Conservation (phyloP, 1,284 basidiomycete species). For the Ceratobasidium sp. region DNA sequence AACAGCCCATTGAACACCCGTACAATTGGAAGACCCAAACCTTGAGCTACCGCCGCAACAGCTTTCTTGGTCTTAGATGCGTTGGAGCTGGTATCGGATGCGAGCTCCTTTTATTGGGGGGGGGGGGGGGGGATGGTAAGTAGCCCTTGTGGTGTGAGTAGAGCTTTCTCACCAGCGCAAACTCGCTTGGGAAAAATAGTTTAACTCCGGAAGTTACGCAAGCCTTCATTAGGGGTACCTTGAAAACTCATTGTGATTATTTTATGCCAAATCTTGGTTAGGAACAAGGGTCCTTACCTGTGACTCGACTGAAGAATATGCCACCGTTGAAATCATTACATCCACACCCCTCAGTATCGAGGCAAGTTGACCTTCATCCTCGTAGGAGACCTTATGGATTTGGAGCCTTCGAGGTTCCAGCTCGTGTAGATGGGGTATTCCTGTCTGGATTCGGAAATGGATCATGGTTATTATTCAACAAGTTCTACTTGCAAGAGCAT, state of each 20-base stretch:
- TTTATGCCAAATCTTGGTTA: background rate
- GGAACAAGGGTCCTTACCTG: background rate
- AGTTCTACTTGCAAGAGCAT: background rate
- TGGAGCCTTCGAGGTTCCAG: background rate
- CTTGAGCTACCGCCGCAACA: background rate
- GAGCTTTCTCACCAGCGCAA: constrained; percentile 6
- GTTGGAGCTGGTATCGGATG: constrained; percentile 2
- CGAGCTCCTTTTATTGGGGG: no score
- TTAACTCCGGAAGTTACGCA: constrained; percentile 1
- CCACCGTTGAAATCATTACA: constrained; percentile 18
- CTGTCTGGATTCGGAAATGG: background rate
- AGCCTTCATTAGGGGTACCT: constrained; percentile 17
- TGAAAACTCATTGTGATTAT: background rate
- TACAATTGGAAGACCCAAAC: background rate
- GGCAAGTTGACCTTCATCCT: constrained; percentile 10
- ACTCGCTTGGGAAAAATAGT: constrained; percentile 30
- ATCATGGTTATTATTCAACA: background rate
- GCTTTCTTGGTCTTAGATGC: constrained; percentile 19
- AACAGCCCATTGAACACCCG: constrained; percentile 29
- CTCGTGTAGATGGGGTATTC: constrained; percentile 9
- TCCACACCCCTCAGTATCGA: background rate
- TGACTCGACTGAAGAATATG: constrained; percentile 5
- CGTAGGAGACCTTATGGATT: constrained; percentile 5
- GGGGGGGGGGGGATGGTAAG: background rate
- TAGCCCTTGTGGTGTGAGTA: background rate